phyloP scores from a whole-genome alignment of 805 yeast genomes.

The Candida koratica region DNA sequence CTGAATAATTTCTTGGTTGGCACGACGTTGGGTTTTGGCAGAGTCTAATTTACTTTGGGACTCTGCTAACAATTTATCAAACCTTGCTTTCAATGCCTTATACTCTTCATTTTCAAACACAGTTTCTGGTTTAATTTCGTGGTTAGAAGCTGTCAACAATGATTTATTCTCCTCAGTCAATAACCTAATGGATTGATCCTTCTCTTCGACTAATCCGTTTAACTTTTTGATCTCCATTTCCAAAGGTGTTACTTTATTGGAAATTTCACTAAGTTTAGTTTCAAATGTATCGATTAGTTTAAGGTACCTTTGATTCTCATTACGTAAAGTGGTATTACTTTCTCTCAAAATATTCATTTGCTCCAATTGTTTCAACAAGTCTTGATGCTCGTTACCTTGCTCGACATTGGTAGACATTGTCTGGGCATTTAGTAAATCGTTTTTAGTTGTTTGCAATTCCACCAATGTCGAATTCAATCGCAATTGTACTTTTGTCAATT shows the following conservation, averaged over 20 bases:
- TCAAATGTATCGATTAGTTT: slow-evolving; percentile 35
- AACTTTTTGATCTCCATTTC: slow-evolving; percentile 35
- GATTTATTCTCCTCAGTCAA: slow-evolving; percentile 53
- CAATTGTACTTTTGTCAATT: slow-evolving; percentile 50
- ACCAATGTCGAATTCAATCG: slow-evolving; percentile 36
- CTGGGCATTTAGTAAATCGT: slow-evolving; percentile 39
- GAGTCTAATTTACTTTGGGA: slow-evolving; percentile 23
- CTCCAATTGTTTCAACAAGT: slow-evolving; percentile 50
- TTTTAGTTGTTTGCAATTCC: slow-evolving; percentile 51
- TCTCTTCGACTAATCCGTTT: slow-evolving; percentile 34
- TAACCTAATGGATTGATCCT: slow-evolving; percentile 45
- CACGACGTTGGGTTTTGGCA: slow-evolving; percentile 21
- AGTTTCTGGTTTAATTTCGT: slow-evolving; percentile 12
- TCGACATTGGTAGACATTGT: slow-evolving; percentile 20
- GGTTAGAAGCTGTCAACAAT: slow-evolving; percentile 49
- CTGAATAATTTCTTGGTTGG: slow-evolving; percentile 19
- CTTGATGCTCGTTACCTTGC: slow-evolving; percentile 41
- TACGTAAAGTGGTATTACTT: slow-evolving; percentile 61
- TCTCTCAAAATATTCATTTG: slow-evolving; percentile 64
- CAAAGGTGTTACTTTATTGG: slow-evolving; percentile 42
- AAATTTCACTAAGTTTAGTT: slow-evolving; percentile 27
- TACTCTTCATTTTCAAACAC: slow-evolving; percentile 15
- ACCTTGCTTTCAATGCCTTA: slow-evolving; percentile 26
- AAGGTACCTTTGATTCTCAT: slow-evolving; percentile 35
- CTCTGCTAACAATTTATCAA: slow-evolving; percentile 27